Evolutionary conservation across 192 early-diverging fungal genomes (phyloP), one percentile per base, ranked within the genome.

Genomic region (Coemansia guatemalensis): DNA sequence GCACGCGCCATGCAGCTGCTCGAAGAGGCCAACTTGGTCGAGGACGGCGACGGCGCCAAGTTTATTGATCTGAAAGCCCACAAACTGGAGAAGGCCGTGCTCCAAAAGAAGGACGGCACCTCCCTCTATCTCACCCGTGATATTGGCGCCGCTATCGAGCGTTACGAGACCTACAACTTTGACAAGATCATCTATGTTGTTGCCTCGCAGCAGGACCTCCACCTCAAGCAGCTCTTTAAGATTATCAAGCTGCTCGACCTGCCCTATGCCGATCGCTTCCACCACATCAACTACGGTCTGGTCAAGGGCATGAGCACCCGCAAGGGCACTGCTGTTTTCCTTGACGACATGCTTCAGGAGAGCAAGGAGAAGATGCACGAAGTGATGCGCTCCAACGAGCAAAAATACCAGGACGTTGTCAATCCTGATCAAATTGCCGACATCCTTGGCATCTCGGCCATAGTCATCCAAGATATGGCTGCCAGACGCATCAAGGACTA

Each of bases 241-340:
- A 91, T 90, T 53, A 70, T 96, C 18, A 88, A 94, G 69, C 81
- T 92, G 55, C 84, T 95, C 63, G 87, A 85, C 8, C 84, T 90
- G 56, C 89, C 92, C 1, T 96, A 93, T 83, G 89, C 91, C 54
- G 82, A 88, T 56, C 86, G 84, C 68, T 90, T 91, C 70, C 84
- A 88, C 51, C 95, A 99, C 81, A 85, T 98, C 70, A 91, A 88
- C 79, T 99, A 95, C 79, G 97, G 97, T 35, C 82, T 96, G 87
- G 93, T 99, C 58, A 85, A 88, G 68, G 89, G 89, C 78, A 96
- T 99, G 92, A 93, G 88, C 67, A 99, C 97, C 23, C 93, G 96
- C 61, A 95, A 90, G 78, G 96, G 97, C 61, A 95, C 86, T 21
- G 95, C 90, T 22, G 92, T 98, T 26, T 95, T 97, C 82, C 85